phyloP scores from a whole-genome alignment of 129 eudicot species.

The Dittrichia graveolens region DNA sequence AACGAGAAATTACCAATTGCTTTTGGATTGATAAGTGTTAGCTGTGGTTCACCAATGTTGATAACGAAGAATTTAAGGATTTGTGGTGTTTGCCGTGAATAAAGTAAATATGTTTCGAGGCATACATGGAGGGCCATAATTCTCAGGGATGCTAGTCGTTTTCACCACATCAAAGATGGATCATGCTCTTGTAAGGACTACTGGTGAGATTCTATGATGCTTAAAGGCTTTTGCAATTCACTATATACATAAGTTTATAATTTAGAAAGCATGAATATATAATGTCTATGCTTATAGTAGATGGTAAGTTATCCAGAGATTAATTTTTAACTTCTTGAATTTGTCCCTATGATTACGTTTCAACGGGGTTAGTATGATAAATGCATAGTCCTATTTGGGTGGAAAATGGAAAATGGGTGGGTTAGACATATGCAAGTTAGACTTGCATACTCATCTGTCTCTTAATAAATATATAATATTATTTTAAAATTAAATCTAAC shows the following conservation, averaged over 20 bases:
- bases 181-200: slow-evolving; percentile 58
- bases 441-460: not conserved
- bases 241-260: not conserved
- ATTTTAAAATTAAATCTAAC: no score
- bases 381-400: not conserved
- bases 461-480: no score
- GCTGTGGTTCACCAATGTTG: slow-evolving; percentile 38
- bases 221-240: slow-evolving; percentile 13
- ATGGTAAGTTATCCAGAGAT: not conserved
- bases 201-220: slow-evolving; percentile 38
- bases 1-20: slow-evolving; percentile 60
- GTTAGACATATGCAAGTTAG: not conserved
- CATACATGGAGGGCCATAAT: slow-evolving; percentile 40
- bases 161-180: slow-evolving; percentile 53
- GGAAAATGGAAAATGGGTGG: not conserved
- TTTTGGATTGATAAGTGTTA: slow-evolving; percentile 42
- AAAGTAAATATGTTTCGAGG: slow-evolving; percentile 46
- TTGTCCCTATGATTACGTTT: not conserved
- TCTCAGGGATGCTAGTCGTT: slow-evolving; percentile 54
- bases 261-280: not conserved
- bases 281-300: not conserved
- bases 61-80: slow-evolving; percentile 54
- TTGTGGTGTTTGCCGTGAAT: slow-evolving; percentile 65
- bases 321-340: not conserved
- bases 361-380: not conserved